Conservation (phyloP, 1,284 basidiomycete species). For the Sporisorium scitamineum region DNA sequence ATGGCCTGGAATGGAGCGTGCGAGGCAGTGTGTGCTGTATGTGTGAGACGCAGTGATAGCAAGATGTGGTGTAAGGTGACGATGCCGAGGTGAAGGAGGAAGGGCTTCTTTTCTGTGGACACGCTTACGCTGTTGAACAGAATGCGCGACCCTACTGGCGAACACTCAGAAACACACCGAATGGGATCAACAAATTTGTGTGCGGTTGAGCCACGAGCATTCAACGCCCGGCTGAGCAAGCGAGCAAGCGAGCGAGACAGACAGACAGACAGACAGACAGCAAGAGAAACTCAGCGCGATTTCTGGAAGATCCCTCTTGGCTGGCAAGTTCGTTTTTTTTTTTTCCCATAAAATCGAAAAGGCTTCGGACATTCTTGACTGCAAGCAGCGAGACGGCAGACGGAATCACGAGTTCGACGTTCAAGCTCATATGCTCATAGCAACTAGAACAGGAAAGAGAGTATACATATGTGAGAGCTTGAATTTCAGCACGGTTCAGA, state of each 20-base stretch:
- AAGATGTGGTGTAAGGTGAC: conserved; percentile 4
- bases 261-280: not conserved
- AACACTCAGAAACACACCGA: not conserved
- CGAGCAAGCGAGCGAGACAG: not conserved
- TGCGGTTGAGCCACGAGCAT: conserved; percentile 4
- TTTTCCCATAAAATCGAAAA: not conserved
- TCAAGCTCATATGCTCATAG: no score
- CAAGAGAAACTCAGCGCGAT: not conserved
- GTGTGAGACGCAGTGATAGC: not conserved
- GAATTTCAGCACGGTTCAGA: no score
- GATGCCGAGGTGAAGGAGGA: not conserved
- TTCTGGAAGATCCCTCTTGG: conserved; percentile 2
- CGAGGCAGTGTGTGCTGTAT: not conserved
- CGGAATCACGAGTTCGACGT: no score
- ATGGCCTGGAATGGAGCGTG: not conserved
- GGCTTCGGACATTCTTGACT: no score
- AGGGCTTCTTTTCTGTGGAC: not conserved
- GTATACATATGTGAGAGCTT: no score
- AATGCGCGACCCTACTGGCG: not conserved
- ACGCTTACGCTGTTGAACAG: not conserved
- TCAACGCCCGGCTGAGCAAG: not conserved
- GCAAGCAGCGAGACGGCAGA: no score
- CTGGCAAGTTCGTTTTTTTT: not conserved
- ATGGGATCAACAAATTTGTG: not conserved
- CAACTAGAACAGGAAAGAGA: no score